Evolutionary conservation across 352 stramenopile species (phyloP).

Genomic region (Phytophthora gonapodyides): DNA sequence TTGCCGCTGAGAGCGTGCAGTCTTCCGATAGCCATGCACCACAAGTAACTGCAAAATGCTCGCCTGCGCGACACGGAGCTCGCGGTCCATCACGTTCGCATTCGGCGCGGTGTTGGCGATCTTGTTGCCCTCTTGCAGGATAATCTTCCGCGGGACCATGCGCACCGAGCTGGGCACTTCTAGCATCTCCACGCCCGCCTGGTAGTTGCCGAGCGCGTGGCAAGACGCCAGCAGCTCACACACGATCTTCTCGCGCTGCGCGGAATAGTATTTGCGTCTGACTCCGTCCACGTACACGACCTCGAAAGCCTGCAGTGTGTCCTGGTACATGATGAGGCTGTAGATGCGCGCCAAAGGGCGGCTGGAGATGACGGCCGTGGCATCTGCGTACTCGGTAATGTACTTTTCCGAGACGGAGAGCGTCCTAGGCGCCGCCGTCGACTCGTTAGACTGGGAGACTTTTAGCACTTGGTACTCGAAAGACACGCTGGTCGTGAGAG

Average conservation of each 20-base stretch:
- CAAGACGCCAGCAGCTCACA: conserved; percentile 77
- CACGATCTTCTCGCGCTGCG: conserved; percentile 76
- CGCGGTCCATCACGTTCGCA: conserved; percentile 62
- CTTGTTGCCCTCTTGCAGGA: conserved; percentile 67
- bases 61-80: conserved; percentile 69
- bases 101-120: conserved; percentile 44
- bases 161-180: conserved; percentile 56
- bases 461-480: conserved; percentile 78
- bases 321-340: conserved; percentile 66
- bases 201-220: conserved; percentile 69
- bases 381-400: conserved; percentile 64
- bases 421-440: conserved; percentile 37
- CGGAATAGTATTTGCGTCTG: conserved; percentile 66
- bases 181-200: conserved; percentile 62
- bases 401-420: conserved; percentile 74
- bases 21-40: conserved; percentile 66
- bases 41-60: conserved; percentile 67
- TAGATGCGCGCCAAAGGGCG: conserved; percentile 75
- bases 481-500: conserved; percentile 43
- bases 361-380: conserved; percentile 63
- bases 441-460: conserved; percentile 53
- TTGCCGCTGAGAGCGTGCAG: conserved; percentile 59
- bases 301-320: conserved; percentile 69
- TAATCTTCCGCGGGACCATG: conserved; percentile 79
- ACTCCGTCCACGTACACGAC: conserved; percentile 79